Conservation (phyloP, 2,329 filamentous ascomycete species). For the Zasmidium angulare region DNA sequence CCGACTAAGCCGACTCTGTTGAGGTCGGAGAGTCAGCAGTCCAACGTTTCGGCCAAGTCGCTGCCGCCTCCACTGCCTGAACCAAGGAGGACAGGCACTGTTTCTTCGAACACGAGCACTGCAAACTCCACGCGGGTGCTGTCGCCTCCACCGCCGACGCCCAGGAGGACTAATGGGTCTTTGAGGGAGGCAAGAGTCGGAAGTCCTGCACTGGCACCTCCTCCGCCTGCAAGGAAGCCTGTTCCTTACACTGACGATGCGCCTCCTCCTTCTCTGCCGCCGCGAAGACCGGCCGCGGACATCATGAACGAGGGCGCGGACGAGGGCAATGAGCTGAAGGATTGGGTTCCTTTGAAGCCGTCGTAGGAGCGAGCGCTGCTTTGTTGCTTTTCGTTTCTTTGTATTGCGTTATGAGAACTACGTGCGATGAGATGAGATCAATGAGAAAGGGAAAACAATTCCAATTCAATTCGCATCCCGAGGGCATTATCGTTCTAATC, state of each 20-base stretch:
- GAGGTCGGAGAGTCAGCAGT: slow-evolving; percentile 22
- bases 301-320: slow-evolving; percentile 30
- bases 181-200: background rate
- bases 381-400: too few relatives aligned
- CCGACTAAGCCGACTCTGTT: slow-evolving; percentile 31
- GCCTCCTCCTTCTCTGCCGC: slow-evolving; percentile 25
- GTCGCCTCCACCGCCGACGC: slow-evolving; percentile 20
- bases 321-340: slow-evolving; percentile 26
- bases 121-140: slow-evolving; percentile 3
- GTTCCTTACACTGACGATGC: slow-evolving; percentile 11
- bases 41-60: slow-evolving; percentile 15
- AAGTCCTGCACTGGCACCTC: slow-evolving; percentile 17
- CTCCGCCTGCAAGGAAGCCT: slow-evolving; percentile 23
- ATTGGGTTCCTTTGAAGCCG: slow-evolving; percentile 34
- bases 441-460: too few relatives aligned
- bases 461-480: too few relatives aligned
- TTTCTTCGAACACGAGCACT: slow-evolving; percentile 7
- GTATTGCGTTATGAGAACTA: background rate
- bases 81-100: slow-evolving; percentile 18
- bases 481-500: too few relatives aligned
- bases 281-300: slow-evolving; percentile 24
- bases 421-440: background rate
- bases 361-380: slow-evolving; percentile 10
- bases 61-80: slow-evolving; percentile 25
- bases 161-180: slow-evolving; percentile 7